Percentiles rank a stretch among this genome's conserved stretches.
These are phyloP conservation scores for Mycena metata DNA, from an alignment of 768 basidiomycete genomes.

Conservation along the genomic window DNA sequence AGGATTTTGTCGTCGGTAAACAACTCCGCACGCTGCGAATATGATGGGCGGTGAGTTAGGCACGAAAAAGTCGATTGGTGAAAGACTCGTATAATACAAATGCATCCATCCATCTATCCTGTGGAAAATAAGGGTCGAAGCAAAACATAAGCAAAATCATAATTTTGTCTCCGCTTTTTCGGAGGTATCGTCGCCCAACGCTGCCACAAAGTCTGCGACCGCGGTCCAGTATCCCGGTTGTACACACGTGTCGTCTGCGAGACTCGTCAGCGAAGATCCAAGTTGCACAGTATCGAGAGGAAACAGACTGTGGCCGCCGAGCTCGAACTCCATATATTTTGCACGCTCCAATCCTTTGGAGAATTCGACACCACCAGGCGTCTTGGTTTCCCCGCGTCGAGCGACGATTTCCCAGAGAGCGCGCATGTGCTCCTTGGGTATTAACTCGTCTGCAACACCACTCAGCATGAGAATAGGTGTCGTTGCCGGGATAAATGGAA, in stretches of 20 bases:
- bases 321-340: conserved; percentile 68
- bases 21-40: too few relatives aligned
- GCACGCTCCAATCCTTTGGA: conserved; percentile 67
- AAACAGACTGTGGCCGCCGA: conserved; percentile 67
- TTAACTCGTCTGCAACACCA: conserved; percentile 78
- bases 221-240: conserved; percentile 69
- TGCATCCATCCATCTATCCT: conserved; percentile 20
- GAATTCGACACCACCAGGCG: conserved; percentile 51
- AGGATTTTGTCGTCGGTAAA: too few relatives aligned
- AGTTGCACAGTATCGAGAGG: background rate
- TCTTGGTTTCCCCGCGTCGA: conserved; percentile 63
- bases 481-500: conserved; percentile 70
- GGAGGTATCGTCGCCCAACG: conserved; percentile 26
- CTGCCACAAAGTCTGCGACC: conserved; percentile 63
- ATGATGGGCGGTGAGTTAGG: too few relatives aligned
- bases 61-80: background rate
- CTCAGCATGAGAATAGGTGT: conserved; percentile 88
- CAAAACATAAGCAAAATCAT: conserved; percentile 13
- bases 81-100: background rate
- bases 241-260: conserved; percentile 66
- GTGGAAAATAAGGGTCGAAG: conserved; percentile 10
- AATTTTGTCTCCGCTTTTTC: conserved; percentile 23
- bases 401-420: conserved; percentile 76
- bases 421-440: conserved; percentile 83
- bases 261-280: conserved; percentile 9